Conservation (phyloP, 495 filamentous ascomycete genomes). For the Annulohypoxylon maeteangense region DNA sequence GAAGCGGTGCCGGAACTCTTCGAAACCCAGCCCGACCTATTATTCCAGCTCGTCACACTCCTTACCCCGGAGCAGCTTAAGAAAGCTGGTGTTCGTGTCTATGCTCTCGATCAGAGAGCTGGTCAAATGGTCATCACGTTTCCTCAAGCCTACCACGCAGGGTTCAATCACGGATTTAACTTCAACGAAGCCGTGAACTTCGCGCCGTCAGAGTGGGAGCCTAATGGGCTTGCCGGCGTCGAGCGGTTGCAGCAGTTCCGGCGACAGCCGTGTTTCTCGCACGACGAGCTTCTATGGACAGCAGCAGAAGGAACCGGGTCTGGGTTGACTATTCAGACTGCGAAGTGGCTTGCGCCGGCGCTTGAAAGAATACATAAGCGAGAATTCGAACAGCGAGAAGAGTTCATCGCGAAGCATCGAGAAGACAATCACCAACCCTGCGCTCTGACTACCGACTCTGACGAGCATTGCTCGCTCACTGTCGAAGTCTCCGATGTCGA, state of each 20-base stretch:
- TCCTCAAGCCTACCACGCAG: conserved; percentile 90
- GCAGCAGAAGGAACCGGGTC: conserved; percentile 72
- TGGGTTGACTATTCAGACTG: conserved; percentile 88
- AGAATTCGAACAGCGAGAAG: conserved; percentile 73
- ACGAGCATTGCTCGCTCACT: conserved; percentile 52
- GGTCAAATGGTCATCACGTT: conserved; percentile 97
- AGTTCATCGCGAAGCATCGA: conserved; percentile 73
- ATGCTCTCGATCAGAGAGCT: conserved; percentile 91
- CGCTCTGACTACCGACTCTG: conserved; percentile 54
- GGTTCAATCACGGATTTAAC: conserved; percentile 97
- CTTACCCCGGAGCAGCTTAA: conserved; percentile 93
- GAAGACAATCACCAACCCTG: conserved; percentile 60
- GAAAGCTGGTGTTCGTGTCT: conserved; percentile 93
- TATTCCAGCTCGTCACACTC: conserved; percentile 96
- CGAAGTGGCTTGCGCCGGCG: conserved; percentile 92
- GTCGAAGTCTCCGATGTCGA: conserved; percentile 73
- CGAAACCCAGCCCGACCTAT: conserved; percentile 93
- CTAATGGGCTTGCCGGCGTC: conserved; percentile 86
- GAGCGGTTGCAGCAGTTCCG: conserved; percentile 88
- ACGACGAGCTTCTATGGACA: conserved; percentile 94
- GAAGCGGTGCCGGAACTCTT: conserved; percentile 96
- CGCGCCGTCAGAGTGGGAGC: conserved; percentile 96
- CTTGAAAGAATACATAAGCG: conserved; percentile 78
- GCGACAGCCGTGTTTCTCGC: conserved; percentile 94
- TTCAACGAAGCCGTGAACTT: conserved; percentile 99